These are phyloP conservation scores for Psophocarpus tetragonolobus DNA, from an alignment of 306 rosid species.

Conservation along the genomic window DNA sequence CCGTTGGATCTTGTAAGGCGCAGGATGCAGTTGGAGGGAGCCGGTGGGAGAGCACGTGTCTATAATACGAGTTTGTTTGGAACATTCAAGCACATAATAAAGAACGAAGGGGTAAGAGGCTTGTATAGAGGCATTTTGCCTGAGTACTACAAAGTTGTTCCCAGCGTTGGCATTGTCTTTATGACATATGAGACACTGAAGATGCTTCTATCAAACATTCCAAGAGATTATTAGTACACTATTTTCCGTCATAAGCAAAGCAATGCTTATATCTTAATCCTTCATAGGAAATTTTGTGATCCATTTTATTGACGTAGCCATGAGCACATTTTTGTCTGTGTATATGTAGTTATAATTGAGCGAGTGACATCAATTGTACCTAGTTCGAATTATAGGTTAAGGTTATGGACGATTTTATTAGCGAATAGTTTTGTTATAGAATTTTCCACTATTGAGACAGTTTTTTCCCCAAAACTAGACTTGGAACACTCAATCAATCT, in stretches of 20 bases:
- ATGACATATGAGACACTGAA: constrained; percentile 81
- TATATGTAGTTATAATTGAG: constrained; percentile 40
- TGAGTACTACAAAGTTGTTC: constrained; percentile 88
- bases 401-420: constrained; percentile 22
- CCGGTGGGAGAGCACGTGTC: constrained; percentile 67
- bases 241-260: constrained; percentile 6
- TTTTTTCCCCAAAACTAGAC: not conserved
- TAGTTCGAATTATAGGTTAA: constrained; percentile 20
- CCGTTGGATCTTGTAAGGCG: constrained; percentile 90
- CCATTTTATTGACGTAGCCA: constrained; percentile 44
- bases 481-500: not conserved
- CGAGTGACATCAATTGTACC: constrained; percentile 26
- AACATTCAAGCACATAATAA: constrained; percentile 64
- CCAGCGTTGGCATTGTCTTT: constrained; percentile 79
- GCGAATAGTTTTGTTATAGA: not conserved
- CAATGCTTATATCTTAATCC: too few relatives aligned
- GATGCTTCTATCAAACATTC: constrained; percentile 41
- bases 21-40: constrained; percentile 83
- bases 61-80: constrained; percentile 68
- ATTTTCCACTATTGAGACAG: not conserved
- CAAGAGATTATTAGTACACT: constrained; percentile 31
- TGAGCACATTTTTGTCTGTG: constrained; percentile 25
- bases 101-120: constrained; percentile 66
- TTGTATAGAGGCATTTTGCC: constrained; percentile 84
- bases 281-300: constrained; percentile 34